Evolutionary conservation across 345 rosid species (phyloP), one percentile per base, ranked within the genome.

Genomic region (Citrus glauca): DNA sequence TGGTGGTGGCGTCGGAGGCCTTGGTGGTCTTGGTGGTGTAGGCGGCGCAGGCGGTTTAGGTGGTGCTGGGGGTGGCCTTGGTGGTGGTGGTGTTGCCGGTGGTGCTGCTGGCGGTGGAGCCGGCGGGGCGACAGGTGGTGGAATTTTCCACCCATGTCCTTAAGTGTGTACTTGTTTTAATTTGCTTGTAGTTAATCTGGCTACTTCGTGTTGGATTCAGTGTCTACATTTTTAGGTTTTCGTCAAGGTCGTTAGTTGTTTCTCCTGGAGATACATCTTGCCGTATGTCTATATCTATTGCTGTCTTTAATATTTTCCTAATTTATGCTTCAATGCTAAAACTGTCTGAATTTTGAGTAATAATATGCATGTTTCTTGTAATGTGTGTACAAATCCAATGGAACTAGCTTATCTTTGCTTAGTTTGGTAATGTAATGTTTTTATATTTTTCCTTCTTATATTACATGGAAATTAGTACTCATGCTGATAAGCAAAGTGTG

Each of bases 1-100:
- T 60, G 92, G 89, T 32, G 88, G 87, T 33, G 90, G 96, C 8
- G 25, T 86, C n/a, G 86, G 86, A 24, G 92, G 92, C 7, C 82
- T 84, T 30, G 90, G 87, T 10, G 89, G 86, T 0, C 82, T 84
- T 30, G 90, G 87, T 10, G 89, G 86, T 0, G 33, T 6, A 2
- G 85, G 84, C 3, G 90, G 71, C 2, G 88, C 81, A 2, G 86
- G 85, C 7, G 81, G 82, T 7, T 72, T 69, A 4, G 86, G 84
- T 7, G 79, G 78, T 28, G 84, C 70, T 17, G 56, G 75, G 2
- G 81, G 82, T 16, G 88, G 87, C n/a, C 0, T 69, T 1, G 86
- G 86, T 17, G 90, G 86, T 17, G 90, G 86, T 24, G 60, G 59
- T 6, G 84, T 75, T 5, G 17, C 5, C 1, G 85, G 87, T 22